phyloP scores from a whole-genome alignment of 1,284 basidiomycete genomes.

The Ustilago loliicola region DNA sequence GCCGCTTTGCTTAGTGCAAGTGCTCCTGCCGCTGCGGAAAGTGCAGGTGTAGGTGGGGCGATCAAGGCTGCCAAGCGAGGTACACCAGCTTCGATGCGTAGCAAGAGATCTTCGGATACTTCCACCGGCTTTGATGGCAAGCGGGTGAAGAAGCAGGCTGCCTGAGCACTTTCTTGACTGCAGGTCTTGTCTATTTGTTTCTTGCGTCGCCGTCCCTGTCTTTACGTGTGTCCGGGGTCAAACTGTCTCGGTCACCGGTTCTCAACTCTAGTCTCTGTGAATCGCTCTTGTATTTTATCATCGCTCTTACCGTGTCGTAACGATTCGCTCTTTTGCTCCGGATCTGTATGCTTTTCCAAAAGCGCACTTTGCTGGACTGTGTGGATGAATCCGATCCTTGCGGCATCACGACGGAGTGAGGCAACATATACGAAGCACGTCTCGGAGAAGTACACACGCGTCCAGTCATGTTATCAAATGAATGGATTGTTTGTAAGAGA shows the following conservation, averaged over 20 bases:
- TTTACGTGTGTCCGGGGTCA: background rate
- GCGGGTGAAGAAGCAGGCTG: slow-evolving; percentile 50
- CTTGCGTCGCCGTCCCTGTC: background rate
- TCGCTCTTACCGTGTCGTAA: background rate
- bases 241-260: background rate
- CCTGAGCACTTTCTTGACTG: slow-evolving; percentile 10
- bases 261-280: background rate
- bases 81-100: slow-evolving; percentile 23
- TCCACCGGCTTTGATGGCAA: slow-evolving; percentile 42
- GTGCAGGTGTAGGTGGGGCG: background rate
- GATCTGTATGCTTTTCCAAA: background rate
- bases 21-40: slow-evolving; percentile 46
- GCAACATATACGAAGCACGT: background rate
- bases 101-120: slow-evolving; percentile 42
- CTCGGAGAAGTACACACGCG: background rate
- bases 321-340: slow-evolving; percentile 3
- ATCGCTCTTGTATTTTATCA: slow-evolving; percentile 31
- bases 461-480: background rate
- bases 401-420: too few species aligned
- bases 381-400: too few species aligned
- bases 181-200: background rate
- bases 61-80: slow-evolving; percentile 5
- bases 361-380: background rate
- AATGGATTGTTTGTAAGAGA: background rate
- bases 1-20: slow-evolving; percentile 59